Evolutionary conservation across 768 basidiomycete species (phyloP).

Genomic region (Coprinopsis strossmayeri): DNA sequence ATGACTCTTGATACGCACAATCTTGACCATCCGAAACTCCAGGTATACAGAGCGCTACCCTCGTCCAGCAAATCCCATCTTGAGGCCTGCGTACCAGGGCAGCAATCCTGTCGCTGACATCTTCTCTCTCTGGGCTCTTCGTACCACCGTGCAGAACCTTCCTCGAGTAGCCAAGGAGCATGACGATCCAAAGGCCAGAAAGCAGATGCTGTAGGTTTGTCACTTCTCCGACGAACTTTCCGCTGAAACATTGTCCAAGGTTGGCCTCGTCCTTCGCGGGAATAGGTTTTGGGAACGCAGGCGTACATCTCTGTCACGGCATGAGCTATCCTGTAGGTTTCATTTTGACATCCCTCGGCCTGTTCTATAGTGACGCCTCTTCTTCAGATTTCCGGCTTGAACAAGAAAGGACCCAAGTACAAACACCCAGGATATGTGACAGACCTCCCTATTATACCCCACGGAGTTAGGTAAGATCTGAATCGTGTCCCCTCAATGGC

Average conservation of each 20-base stretch:
- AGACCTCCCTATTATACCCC: slow-evolving; percentile 88
- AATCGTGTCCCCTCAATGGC: background rate
- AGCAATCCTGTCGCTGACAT: slow-evolving; percentile 94
- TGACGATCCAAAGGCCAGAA: slow-evolving; percentile 75
- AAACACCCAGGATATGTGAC: slow-evolving; percentile 85
- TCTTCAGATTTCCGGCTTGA: slow-evolving; percentile 79
- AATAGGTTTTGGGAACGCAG: slow-evolving; percentile 92
- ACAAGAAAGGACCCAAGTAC: slow-evolving; percentile 91
- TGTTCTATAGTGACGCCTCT: background rate
- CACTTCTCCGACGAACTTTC: background rate
- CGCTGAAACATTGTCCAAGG: slow-evolving; percentile 28
- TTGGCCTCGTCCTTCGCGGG: slow-evolving; percentile 92
- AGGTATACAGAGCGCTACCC: slow-evolving; percentile 91
- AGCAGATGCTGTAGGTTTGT: slow-evolving; percentile 77
- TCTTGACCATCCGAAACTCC: no score
- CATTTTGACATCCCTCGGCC: background rate
- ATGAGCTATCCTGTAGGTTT: slow-evolving; percentile 76
- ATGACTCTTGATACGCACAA: no score
- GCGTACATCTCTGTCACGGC: slow-evolving; percentile 86
- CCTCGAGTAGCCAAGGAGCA: slow-evolving; percentile 79
- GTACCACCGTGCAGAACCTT: slow-evolving; percentile 82
- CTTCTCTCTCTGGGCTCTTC: slow-evolving; percentile 91
- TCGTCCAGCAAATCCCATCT: slow-evolving; percentile 82
- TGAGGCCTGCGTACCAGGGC: slow-evolving; percentile 90
- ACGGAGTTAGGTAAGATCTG: slow-evolving; percentile 64